Conservation (phyloP, 768 basidiomycete species). For the Phallus indusiatus region DNA sequence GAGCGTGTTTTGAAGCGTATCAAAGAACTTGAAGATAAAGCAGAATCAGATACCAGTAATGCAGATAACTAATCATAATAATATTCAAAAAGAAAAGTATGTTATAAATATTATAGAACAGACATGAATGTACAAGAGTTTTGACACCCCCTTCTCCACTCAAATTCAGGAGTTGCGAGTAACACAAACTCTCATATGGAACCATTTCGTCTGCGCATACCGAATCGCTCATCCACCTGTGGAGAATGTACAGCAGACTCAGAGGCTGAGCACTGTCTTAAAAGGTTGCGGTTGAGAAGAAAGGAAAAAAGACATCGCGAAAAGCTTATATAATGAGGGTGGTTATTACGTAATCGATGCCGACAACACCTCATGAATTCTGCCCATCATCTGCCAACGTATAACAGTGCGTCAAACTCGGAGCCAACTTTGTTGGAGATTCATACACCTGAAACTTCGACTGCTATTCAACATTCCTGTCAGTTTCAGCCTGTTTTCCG, state of each 20-base stretch:
- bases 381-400: not conserved
- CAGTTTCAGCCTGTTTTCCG: slow-evolving; percentile 19
- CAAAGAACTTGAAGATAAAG: slow-evolving; percentile 42
- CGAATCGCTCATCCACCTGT: slow-evolving; percentile 7
- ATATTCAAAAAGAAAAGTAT: not conserved
- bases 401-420: slow-evolving; percentile 21
- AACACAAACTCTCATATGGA: slow-evolving; percentile 3
- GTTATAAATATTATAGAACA: too few species aligned
- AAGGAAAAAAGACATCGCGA: not conserved
- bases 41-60: slow-evolving; percentile 23
- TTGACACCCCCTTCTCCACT: slow-evolving; percentile 9
- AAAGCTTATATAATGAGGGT: not conserved
- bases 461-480: slow-evolving; percentile 70
- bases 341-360: not conserved
- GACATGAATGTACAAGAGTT: slow-evolving; percentile 6
- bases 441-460: slow-evolving; percentile 68
- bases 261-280: slow-evolving; percentile 7
- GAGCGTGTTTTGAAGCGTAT: slow-evolving; percentile 47
- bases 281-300: slow-evolving; percentile 4
- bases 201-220: slow-evolving; percentile 5
- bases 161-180: slow-evolving; percentile 4
- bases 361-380: not conserved
- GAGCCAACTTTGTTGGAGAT: slow-evolving; percentile 43
- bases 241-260: not conserved
- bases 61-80: slow-evolving; percentile 18